Base-by-base conservation (phyloP, 2,329 filamentous ascomycete genomes). In the Fragosphaeria purpurea region DNA sequence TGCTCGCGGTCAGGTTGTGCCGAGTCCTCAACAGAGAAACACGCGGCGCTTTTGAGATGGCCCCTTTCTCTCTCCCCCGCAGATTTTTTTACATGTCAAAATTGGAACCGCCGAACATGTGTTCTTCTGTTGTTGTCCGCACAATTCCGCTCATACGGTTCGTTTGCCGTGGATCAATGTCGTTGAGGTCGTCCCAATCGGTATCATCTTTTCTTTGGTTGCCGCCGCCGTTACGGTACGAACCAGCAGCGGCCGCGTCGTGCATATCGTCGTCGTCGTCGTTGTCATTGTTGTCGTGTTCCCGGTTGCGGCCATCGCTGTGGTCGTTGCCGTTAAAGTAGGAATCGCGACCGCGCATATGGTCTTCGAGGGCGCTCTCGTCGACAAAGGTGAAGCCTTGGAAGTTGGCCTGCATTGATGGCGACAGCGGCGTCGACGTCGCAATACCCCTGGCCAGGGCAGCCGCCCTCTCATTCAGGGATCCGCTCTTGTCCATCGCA, bases 311-410 rank as follows among this genome's bases (percentile, higher is more conserved):
- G 80, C 88, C 89, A 57, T 93, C 84, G 56, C 22, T 22, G 45
- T 79, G 73, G n/a, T 55, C 50, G 10, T 45, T 32, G 37, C 12
- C 32, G 47, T 75, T 57, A 42, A 58, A 70, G 53, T 65, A 62
- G 53, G 70, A 61, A 50, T 63, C 60, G 47, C 72, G 69, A 53
- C 74, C 74, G 51, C 70, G 68, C 80, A 88, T 89, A 57, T 93
- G 84, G 56, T 91, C 88, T 48, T 97, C 90, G 50, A 98, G 83
- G 2, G 88, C 87, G 62, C 88, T 96, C 70, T 97, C 91, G 60
- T 97, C 93, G n/a, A 97, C 93, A 65, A 95, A 98, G 0, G 93
- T 98, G 68, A 98, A 98, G 37, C 93, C 93, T 62, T 93, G 88
- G 73, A 98, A 98, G 63, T 97, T 96, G 56, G 91, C 93, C 69